phyloP scores from a whole-genome alignment of 805 yeast genomes.

The Kockiozyma suomiensis region DNA sequence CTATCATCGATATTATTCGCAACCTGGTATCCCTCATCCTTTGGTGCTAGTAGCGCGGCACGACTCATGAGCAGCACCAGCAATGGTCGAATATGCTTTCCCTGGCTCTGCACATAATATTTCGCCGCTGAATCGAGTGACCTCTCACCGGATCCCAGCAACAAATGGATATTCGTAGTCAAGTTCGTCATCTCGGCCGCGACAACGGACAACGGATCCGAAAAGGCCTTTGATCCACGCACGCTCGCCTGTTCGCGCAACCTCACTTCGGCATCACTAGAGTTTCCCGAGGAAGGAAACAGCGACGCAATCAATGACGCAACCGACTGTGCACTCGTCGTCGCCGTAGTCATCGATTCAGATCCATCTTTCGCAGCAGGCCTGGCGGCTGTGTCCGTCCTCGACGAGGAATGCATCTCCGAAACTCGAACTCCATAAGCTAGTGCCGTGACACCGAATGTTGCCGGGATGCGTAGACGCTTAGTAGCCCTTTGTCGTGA shows the following conservation, averaged over 20 bases:
- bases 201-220: constrained; percentile 87
- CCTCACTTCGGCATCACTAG: background rate
- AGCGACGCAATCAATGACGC: constrained; percentile 15
- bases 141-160: constrained; percentile 94
- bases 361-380: background rate
- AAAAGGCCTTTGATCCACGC: constrained; percentile 18
- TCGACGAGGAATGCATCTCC: background rate
- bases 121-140: constrained; percentile 88
- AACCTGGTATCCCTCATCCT: constrained; percentile 1
- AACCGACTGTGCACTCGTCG: background rate
- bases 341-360: background rate
- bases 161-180: constrained; percentile 80
- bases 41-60: constrained; percentile 58
- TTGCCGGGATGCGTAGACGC: constrained; percentile 10
- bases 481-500: background rate
- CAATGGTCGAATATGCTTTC: constrained; percentile 91
- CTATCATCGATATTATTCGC: constrained; percentile 43
- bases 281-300: constrained; percentile 1
- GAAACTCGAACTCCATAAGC: background rate
- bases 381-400: background rate
- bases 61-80: constrained; percentile 81
- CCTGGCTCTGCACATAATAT: constrained; percentile 94
- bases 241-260: constrained; percentile 13
- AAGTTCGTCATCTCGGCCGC: constrained; percentile 89
- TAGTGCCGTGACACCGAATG: constrained; percentile 9